Evolutionary conservation across 495 filamentous ascomycete species (phyloP), one percentile per base, ranked within the genome.

Genomic region (Penicillium arizonense): DNA sequence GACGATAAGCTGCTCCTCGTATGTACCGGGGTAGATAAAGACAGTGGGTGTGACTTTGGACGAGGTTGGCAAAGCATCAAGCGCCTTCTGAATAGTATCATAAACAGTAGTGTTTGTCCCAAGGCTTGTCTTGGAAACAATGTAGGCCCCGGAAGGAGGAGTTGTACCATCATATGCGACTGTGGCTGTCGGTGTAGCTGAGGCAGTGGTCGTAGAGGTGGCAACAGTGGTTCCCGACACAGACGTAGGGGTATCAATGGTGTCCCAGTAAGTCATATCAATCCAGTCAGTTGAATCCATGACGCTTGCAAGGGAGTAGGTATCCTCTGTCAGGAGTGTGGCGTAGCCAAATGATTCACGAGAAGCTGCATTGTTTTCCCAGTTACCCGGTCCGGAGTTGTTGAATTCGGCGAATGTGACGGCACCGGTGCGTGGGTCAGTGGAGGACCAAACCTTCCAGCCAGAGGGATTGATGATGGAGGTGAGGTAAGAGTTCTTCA

Each of bases 401-500:
- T 53, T 53, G 26, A 47, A 53, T 23, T 53, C 51, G 33, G 39
- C 52, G 37, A 55, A 55, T 23, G 45, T 55, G 21, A 55, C 40
- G 26, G 30, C 36, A 21, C 24, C 52, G 3, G 52, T 55, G 16
- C 52, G 52, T 23, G 52, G 52, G 21, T 55, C 52, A 2, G 44
- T 23, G 16, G 52, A 49, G 21, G 52, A 55, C 52, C 52, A 55
- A n/a, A 55, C 21, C 39, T 55, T 55, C 52, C 52, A 55, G 4
- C 52, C 52, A 26, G 46, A 44, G 1, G 52, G 52, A 14, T 55
- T 49, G 39, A 55, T 44, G 4, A 55, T 38, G 20, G 49, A 45
- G 5, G 52, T 44, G 4, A 55, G 42, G 14, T 55, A 55, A 13
- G 52, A 55, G 32, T 55, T 49, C 40, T 55, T 55, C 37, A 55